Percentiles rank a stretch among this genome's conserved stretches.
Evolutionary conservation across 495 filamentous ascomycete species (phyloP).

Genomic region (Bombardia bombarda): DNA sequence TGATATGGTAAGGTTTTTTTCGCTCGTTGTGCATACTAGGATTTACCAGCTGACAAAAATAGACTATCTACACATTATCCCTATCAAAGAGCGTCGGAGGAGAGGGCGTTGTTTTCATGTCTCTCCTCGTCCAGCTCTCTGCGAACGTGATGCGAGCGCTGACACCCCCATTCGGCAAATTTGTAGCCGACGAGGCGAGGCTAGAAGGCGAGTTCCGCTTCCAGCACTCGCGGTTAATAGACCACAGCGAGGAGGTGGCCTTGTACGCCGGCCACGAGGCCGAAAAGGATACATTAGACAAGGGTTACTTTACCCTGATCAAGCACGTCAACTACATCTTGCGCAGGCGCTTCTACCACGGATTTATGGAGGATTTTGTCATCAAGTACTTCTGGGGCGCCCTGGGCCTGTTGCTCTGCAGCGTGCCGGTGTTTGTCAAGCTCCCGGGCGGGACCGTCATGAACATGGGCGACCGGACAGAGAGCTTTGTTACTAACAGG

Average conservation of each 20-base stretch:
- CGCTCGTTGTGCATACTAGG: not conserved
- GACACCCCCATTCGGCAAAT: conserved; percentile 97
- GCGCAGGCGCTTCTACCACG: conserved; percentile 81
- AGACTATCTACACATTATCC: conserved; percentile 84
- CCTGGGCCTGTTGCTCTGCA: conserved; percentile 85
- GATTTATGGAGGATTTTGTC: conserved; percentile 98
- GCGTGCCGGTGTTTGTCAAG: conserved; percentile 92
- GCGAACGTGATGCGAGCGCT: conserved; percentile 88
- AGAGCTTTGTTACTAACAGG: conserved; percentile 92
- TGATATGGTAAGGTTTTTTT: conserved; percentile 61
- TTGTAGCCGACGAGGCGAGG: conserved; percentile 90
- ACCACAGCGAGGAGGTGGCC: conserved; percentile 91
- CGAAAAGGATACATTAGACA: conserved; percentile 94
- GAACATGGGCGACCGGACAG: conserved; percentile 84
- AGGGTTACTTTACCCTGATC: conserved; percentile 97
- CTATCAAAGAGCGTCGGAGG: conserved; percentile 89
- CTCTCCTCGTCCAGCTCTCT: conserved; percentile 83
- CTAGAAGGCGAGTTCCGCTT: conserved; percentile 95
- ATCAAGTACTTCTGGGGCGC: conserved; percentile 99
- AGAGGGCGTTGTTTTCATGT: conserved; percentile 91
- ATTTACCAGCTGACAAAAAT: conserved; percentile 12
- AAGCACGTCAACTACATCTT: conserved; percentile 98
- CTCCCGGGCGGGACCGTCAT: conserved; percentile 60
- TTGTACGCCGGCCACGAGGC: conserved; percentile 89
- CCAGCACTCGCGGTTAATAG: conserved; percentile 87